Conservation (phyloP, 257 asterid species). For the Coffea canephora region DNA sequence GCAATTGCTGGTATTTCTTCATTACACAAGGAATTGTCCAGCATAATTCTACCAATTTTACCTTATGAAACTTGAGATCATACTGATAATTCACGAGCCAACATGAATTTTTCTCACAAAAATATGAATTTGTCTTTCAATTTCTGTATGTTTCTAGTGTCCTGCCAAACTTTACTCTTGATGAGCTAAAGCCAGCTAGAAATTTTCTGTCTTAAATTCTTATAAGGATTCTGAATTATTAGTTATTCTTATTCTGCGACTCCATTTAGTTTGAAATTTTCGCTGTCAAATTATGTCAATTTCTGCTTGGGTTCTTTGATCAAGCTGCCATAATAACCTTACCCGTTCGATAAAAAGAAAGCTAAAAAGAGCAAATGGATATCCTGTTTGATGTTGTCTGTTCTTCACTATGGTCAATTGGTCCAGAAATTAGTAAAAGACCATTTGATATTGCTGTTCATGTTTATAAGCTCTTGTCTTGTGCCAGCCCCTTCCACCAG, state of each 20-base stretch:
- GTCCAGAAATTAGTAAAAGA: not conserved
- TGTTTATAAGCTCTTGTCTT: constrained; percentile 7
- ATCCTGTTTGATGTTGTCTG: not conserved
- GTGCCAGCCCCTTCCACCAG: constrained; percentile 69
- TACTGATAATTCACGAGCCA: too few species aligned
- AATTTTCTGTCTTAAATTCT: not conserved
- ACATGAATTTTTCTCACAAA: not conserved
- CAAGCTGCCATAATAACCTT: not conserved
- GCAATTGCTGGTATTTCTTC: not conserved
- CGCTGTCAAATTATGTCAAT: not conserved
- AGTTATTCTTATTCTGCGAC: not conserved
- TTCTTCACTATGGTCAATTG: not conserved
- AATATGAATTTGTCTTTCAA: not conserved
- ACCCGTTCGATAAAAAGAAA: not conserved
- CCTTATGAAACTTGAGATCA: not conserved
- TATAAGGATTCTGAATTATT: not conserved
- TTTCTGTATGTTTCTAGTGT: not conserved
- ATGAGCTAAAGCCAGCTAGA: not conserved
- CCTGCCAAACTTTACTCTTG: too few species aligned
- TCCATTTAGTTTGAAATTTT: not conserved
- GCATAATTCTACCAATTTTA: not conserved
- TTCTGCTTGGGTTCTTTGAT: not conserved
- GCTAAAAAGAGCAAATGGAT: not conserved
- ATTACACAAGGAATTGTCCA: not conserved
- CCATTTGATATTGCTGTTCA: constrained; percentile 6